Evolutionary conservation across 2,329 filamentous ascomycete species (phyloP), one percentile per base, ranked within the genome.

Genomic region (Elsinoe australis): DNA sequence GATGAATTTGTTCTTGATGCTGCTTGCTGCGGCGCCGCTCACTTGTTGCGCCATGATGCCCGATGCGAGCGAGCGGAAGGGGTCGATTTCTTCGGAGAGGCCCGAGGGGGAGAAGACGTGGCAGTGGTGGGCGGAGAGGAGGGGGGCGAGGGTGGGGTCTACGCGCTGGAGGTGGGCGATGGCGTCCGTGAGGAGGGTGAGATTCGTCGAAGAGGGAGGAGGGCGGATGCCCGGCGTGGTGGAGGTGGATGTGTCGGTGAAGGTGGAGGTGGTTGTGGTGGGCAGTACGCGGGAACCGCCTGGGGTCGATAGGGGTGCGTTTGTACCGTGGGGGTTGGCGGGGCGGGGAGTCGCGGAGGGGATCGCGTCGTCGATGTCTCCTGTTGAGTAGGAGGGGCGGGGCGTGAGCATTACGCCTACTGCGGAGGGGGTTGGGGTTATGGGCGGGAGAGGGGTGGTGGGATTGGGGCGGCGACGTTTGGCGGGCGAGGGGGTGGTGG

Each of bases 21-120:
- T 85, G 56, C 79, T 83, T 9, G 92, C 92, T 0, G 92, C 92
- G 4, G 88, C 87, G 14, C 90, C 88, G 1, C 88, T 95, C 15
- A 98, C 90, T 69, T 98, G 92, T 67, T 96, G 92, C 47, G 87
- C 88, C 58, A 96, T 94, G 61, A 98, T 95, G 45, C 88, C 85
- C 64, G 83, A 89, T 31, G 79, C 76, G 26, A 98, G 74, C 50
- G 79, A 82, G 57, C 84, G 82, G 60, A 95, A 98, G 0, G 92
- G 92, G 65, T 96, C 87, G 52, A 95, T 79, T 54, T 79, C 74
- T 65, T 95, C 87, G 21, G 82, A 79, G n/a, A 96, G 69, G 0
- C 88, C 87, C 53, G 84, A 82, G 0, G 87, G 77, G 1, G 82
- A 85, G 67, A 96, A 96, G 12, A 92, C 68, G 48, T 73, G 75